These are phyloP conservation scores for Candida sp. DNA, from an alignment of 1,139 yeast species.

Conservation along the genomic window DNA sequence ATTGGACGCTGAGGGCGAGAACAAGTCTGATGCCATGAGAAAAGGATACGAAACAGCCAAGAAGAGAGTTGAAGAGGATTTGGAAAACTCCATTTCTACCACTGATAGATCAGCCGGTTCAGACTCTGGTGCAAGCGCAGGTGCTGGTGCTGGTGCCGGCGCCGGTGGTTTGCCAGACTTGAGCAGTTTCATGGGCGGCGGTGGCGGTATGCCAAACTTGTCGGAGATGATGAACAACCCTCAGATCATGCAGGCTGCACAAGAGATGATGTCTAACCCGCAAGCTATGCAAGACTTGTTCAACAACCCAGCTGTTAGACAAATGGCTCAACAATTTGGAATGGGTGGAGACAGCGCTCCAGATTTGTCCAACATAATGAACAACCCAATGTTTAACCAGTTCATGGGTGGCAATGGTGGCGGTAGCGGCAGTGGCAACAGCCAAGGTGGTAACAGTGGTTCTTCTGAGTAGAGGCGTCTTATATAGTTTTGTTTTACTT, in stretches of 20 bases:
- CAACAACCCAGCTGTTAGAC: slow-evolving; percentile 79
- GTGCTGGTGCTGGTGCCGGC: slow-evolving; percentile 43
- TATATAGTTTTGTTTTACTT: not conserved
- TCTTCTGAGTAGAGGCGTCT: not conserved
- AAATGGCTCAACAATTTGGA: slow-evolving; percentile 76
- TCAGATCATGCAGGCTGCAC: slow-evolving; percentile 91
- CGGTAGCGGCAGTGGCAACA: too few relatives aligned
- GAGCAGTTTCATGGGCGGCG: slow-evolving; percentile 63
- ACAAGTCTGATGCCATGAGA: slow-evolving; percentile 88
- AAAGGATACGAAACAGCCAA: slow-evolving; percentile 95
- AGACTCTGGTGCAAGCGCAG: slow-evolving; percentile 23
- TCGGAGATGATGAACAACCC: slow-evolving; percentile 84
- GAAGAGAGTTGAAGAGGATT: slow-evolving; percentile 78
- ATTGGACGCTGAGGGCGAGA: slow-evolving; percentile 83
- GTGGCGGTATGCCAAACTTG: slow-evolving; percentile 63
- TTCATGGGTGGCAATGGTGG: slow-evolving; percentile 50
- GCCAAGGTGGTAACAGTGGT: slow-evolving; percentile 9
- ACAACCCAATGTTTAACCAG: slow-evolving; percentile 73
- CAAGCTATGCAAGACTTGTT: slow-evolving; percentile 75
- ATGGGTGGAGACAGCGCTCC: slow-evolving; percentile 62
- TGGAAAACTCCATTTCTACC: slow-evolving; percentile 49
- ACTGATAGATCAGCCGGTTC: slow-evolving; percentile 17
- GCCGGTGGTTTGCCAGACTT: slow-evolving; percentile 80
- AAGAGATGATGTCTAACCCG: slow-evolving; percentile 91
- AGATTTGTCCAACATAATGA: slow-evolving; percentile 71